Evolutionary conservation across 2,329 filamentous ascomycete species (phyloP), one percentile per base, ranked within the genome.

Genomic region (Xylaria sp.): DNA sequence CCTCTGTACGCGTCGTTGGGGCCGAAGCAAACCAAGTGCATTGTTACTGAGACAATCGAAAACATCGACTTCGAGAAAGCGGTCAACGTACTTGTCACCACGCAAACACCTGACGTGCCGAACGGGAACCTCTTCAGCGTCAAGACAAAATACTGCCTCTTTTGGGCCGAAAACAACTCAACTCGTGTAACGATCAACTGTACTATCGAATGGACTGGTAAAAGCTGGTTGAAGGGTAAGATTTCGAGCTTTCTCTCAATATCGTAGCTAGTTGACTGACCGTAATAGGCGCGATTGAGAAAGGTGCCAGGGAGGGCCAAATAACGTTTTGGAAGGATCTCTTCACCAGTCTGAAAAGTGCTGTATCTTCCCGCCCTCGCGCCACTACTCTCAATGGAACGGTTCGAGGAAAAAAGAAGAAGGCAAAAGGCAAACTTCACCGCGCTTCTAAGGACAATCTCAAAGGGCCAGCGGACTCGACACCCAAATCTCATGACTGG

Each of bases 161-260:
- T 93, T 60, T 99, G 96, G 96, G 94, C 90, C 4, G 90, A 96
- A 59, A 91, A 90, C 70, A 97, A 97, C 75, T 84, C 89, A 45
- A 99, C 97, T 0, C 88, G 94, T 32, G 82, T 99, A 34, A 89
- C 96, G 69, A 91, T 95, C 82, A 97, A 91, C 72, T 97, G 93
- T 78, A 91, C 90, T 2, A 92, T 97, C 50, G 97, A 99, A 77
- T 99, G 97, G 97, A 91, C 91, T 3, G 94, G 94, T 74, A 99
- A 98, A 85, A 97, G 94, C 83, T 99, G 96, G 96, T 83, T 99
- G 53, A 97, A 96, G 83, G 93, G 94, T 97, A 83, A 78, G 84
- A 43, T 60, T 71, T 36, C 70, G 63, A 39, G 53, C 5, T 32
- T 57, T 0, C 12, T 45, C 23, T 52, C n/a, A 15, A 28, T 23